Percentiles rank a stretch among this genome's conserved stretches.
Evolutionary conservation across 164 flowering plant species (phyloP).

Genomic region (Taxillus chinensis): DNA sequence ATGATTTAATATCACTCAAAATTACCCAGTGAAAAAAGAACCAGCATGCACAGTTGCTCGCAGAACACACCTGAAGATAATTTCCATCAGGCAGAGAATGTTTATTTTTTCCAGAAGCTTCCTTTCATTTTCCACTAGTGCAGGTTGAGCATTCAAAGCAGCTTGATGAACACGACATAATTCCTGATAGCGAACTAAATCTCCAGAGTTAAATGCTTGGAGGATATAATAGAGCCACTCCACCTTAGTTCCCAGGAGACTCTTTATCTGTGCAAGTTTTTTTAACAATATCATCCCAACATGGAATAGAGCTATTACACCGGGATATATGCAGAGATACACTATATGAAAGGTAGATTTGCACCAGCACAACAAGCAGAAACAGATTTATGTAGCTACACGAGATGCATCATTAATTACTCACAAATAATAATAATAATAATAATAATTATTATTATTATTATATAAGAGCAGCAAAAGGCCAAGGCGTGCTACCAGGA

Average conservation of each 20-base stretch:
- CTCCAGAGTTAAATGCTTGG: slow-evolving; percentile 83
- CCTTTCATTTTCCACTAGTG: slow-evolving; percentile 72
- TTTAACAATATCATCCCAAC: not conserved
- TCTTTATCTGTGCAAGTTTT: slow-evolving; percentile 46
- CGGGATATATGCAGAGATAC: not conserved
- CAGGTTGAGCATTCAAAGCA: slow-evolving; percentile 80
- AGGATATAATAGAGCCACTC: slow-evolving; percentile 92
- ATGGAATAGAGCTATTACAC: not conserved
- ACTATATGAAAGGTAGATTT: not conserved
- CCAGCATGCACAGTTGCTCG: not conserved
- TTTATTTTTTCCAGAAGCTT: slow-evolving; percentile 84
- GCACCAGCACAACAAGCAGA: not conserved
- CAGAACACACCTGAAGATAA: slow-evolving; percentile 70
- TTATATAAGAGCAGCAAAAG: too few species aligned
- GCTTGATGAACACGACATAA: slow-evolving; percentile 76
- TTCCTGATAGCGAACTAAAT: slow-evolving; percentile 82
- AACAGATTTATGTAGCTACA: too few species aligned
- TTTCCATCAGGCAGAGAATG: slow-evolving; percentile 95
- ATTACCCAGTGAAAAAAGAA: not conserved
- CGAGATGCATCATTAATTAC: too few species aligned
- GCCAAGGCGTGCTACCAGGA: too few species aligned
- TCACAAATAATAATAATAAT: too few species aligned
- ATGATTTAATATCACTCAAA: not conserved
- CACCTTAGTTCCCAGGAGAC: slow-evolving; percentile 69
- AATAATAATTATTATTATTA: too few species aligned